Evolutionary conservation across 192 early-diverging fungal species (phyloP).

Genomic region (Fimicolochytrium jonesii): DNA sequence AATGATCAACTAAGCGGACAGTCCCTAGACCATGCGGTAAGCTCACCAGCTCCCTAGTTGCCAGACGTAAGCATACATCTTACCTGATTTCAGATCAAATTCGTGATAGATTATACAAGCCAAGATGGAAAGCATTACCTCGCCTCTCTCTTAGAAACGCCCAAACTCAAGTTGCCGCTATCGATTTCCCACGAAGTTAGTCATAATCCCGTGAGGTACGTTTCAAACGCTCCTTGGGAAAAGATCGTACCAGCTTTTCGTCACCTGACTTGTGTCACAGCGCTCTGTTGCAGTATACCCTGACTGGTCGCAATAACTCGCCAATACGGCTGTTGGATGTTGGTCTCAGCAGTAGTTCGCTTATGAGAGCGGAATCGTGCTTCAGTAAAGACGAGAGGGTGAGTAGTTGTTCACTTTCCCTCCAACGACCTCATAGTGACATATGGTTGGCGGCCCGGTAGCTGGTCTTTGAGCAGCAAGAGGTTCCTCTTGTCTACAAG

Average conservation of each 20-base stretch:
- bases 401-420: neutral
- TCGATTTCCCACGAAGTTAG: constrained; percentile 44
- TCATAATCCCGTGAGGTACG: constrained; percentile 47
- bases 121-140: constrained; percentile 30
- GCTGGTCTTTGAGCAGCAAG: constrained; percentile 25
- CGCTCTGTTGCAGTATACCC: constrained; percentile 14
- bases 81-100: constrained; percentile 36
- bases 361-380: neutral
- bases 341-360: neutral
- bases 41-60: neutral
- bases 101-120: constrained; percentile 38
- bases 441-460: constrained; percentile 7
- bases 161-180: constrained; percentile 51
- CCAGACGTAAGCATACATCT: neutral
- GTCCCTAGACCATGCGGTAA: neutral
- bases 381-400: neutral
- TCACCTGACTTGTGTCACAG: too few species aligned
- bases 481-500: constrained; percentile 15
- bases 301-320: constrained; percentile 3
- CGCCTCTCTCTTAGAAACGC: constrained; percentile 43
- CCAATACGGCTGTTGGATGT: constrained; percentile 19
- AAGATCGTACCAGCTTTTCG: neutral
- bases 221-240: neutral
- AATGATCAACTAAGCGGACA: neutral
- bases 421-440: neutral